Percentiles rank a stretch among this genome's conserved stretches.
Conservation (phyloP, 768 basidiomycete species). For the Melanogaster broomeanus region DNA sequence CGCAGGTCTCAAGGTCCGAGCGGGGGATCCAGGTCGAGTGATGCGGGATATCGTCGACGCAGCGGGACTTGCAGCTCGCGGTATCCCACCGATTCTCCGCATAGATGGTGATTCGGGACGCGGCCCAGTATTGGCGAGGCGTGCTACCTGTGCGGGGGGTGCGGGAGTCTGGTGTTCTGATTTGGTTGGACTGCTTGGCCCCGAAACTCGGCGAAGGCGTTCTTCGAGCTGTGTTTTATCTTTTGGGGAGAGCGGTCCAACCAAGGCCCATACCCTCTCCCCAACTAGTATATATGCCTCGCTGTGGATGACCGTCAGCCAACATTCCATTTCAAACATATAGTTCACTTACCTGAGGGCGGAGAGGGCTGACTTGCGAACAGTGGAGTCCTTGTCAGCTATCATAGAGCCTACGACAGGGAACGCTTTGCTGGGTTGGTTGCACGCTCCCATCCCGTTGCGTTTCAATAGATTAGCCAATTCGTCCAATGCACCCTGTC, state of each 20-base stretch:
- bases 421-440: slow-evolving; percentile 78
- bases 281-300: slow-evolving; percentile 83
- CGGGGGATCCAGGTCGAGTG: slow-evolving; percentile 45
- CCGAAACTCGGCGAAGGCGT: slow-evolving; percentile 78
- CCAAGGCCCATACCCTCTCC: slow-evolving; percentile 81
- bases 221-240: slow-evolving; percentile 94
- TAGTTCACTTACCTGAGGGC: slow-evolving; percentile 66
- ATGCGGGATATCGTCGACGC: slow-evolving; percentile 40
- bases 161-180: slow-evolving; percentile 42
- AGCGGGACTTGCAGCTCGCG: slow-evolving; percentile 52
- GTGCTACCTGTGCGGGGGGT: slow-evolving; percentile 52
- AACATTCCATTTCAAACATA: slow-evolving; percentile 1
- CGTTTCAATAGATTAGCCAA: slow-evolving; percentile 74
- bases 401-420: slow-evolving; percentile 76
- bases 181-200: slow-evolving; percentile 51
- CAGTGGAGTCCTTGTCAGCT: slow-evolving; percentile 85
- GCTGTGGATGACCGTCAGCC: slow-evolving; percentile 40
- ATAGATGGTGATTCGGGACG: slow-evolving; percentile 53
- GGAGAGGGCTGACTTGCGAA: slow-evolving; percentile 84
- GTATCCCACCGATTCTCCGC: slow-evolving; percentile 44
- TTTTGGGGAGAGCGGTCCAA: slow-evolving; percentile 76
- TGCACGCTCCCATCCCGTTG: slow-evolving; percentile 78
- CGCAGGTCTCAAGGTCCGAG: slow-evolving; percentile 31
- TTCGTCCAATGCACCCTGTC: slow-evolving; percentile 86
- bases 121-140: slow-evolving; percentile 44